These are phyloP conservation scores for Dendrocalamus sinicus DNA, from an alignment of 176 grass and related monocot species.

Conservation along the genomic window DNA sequence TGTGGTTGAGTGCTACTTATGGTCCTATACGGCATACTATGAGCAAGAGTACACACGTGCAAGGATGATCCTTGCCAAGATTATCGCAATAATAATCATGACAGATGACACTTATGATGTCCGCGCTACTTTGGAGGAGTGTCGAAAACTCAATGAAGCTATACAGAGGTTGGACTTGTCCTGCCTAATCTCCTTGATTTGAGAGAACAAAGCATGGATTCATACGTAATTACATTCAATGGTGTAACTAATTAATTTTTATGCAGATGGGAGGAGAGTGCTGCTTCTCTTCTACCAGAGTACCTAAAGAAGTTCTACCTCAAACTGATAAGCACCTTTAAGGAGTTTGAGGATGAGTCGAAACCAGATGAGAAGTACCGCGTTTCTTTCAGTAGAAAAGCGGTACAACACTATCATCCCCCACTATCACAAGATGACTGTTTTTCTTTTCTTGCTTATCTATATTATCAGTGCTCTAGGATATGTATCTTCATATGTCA, in stretches of 20 bases:
- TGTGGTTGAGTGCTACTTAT: slow-evolving; percentile 50
- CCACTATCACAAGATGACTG: not conserved
- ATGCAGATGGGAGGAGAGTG: slow-evolving; percentile 44
- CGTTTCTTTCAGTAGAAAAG: slow-evolving; percentile 5
- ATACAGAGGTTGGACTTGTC: slow-evolving; percentile 48
- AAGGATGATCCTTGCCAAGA: slow-evolving; percentile 55
- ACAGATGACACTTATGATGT: slow-evolving; percentile 52
- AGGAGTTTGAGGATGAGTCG: slow-evolving; percentile 39
- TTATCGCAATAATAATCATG: slow-evolving; percentile 40
- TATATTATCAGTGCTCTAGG: too few relatives aligned
- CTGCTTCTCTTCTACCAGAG: slow-evolving; percentile 28
- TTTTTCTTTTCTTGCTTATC: too few relatives aligned
- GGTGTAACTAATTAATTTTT: not conserved
- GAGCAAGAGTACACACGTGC: slow-evolving; percentile 43
- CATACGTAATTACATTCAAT: not conserved
- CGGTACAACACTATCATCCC: slow-evolving; percentile 21
- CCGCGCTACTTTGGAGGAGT: slow-evolving; percentile 51
- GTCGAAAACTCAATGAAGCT: slow-evolving; percentile 39
- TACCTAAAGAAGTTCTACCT: slow-evolving; percentile 43
- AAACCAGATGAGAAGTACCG: slow-evolving; percentile 39
- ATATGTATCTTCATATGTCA: too few relatives aligned
- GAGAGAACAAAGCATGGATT: not conserved
- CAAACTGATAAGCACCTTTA: slow-evolving; percentile 5
- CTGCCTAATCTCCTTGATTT: not conserved
- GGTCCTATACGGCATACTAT: slow-evolving; percentile 39